Evolutionary conservation across 495 filamentous ascomycete genomes (phyloP).

Genomic region (Neurospora pannonica): DNA sequence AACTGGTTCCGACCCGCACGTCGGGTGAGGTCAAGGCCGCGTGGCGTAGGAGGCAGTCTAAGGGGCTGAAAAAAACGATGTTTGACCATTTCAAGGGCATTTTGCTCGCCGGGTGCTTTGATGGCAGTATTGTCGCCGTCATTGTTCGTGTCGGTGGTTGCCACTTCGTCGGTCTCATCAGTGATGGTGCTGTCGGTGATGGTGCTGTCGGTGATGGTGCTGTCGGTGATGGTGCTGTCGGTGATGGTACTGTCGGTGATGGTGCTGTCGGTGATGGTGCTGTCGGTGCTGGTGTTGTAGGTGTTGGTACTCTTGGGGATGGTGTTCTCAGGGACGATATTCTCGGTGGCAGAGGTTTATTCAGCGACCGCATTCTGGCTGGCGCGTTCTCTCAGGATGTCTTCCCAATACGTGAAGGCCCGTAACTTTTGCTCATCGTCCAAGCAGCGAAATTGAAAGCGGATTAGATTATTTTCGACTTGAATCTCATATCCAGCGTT

Average conservation of each 20-base stretch:
- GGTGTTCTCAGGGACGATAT: not conserved
- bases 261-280: not conserved
- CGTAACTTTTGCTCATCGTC: not conserved
- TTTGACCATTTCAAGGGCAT: not conserved
- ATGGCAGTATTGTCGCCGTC: not conserved
- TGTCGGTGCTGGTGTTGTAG: not conserved
- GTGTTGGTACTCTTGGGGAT: not conserved
- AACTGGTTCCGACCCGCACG: not conserved
- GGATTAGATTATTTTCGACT: not conserved
- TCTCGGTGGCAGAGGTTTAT: not conserved
- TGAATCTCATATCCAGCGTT: not conserved
- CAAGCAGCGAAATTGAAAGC: not conserved
- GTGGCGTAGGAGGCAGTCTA: not conserved
- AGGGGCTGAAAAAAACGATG: not conserved
- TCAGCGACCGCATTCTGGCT: not conserved
- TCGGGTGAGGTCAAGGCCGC: not conserved
- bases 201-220: not conserved
- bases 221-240: not conserved
- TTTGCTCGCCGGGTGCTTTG: not conserved
- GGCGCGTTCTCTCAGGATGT: not conserved
- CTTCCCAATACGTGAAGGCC: not conserved
- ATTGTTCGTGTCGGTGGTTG: not conserved
- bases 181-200: not conserved
- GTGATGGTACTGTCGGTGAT: not conserved
- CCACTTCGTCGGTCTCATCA: not conserved